These are phyloP conservation scores for Linnemannia schmuckeri DNA, from an alignment of 192 early-diverging fungal genomes.

Conservation along the genomic window DNA sequence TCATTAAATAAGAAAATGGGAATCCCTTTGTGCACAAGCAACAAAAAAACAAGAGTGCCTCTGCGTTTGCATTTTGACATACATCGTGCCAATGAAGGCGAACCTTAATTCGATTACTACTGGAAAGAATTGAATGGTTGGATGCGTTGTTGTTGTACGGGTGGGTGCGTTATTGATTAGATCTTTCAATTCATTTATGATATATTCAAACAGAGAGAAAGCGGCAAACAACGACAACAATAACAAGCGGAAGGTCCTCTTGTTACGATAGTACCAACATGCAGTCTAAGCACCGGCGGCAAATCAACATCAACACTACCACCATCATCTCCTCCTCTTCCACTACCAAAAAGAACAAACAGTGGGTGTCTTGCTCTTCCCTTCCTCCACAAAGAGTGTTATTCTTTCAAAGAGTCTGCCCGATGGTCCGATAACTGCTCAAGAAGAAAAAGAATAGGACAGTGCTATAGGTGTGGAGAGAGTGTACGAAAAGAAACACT, in stretches of 20 bases:
- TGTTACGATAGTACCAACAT: neutral
- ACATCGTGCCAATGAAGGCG: neutral
- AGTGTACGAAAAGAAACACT: neutral
- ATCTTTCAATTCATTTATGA: too few species aligned
- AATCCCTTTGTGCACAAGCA: neutral
- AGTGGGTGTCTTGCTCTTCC: neutral
- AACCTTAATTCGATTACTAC: neutral
- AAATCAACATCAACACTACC: neutral
- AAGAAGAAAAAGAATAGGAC: too few species aligned
- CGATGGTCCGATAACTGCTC: too few species aligned
- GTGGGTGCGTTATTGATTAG: too few species aligned
- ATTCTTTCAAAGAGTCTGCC: too few species aligned
- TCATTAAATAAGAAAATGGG: neutral
- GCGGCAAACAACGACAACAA: too few species aligned
- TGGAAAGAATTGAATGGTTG: neutral
- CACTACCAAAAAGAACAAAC: neutral
- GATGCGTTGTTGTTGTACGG: neutral
- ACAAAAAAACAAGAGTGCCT: neutral
- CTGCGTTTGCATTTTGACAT: neutral
- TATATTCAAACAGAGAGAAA: too few species aligned
- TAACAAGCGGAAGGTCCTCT: neutral
- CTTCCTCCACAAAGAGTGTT: too few species aligned
- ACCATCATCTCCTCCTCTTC: neutral
- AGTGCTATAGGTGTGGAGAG: too few species aligned
- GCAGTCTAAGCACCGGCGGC: neutral